phyloP scores from a whole-genome alignment of 345 rosid species.

The Luvunga scandens region DNA sequence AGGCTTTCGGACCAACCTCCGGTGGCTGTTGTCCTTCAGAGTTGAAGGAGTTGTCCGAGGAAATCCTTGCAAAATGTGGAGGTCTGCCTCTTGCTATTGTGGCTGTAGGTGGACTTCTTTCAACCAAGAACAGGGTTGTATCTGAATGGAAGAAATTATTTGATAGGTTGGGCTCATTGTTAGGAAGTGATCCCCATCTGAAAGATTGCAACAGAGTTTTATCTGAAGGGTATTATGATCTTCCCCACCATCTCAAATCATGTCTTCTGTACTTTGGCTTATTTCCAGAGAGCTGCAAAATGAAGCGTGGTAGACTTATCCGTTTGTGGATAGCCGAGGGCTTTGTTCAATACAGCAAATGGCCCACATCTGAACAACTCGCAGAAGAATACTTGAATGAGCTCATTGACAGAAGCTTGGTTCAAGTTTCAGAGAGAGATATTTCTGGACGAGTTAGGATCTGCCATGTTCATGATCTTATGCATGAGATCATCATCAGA shows the following conservation, averaged over 20 bases:
- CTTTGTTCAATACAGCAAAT: conserved; percentile 1
- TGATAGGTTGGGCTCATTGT: neutral
- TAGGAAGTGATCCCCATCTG: conserved; percentile 3
- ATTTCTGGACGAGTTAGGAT: too few relatives aligned
- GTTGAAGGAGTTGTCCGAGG: too few relatives aligned
- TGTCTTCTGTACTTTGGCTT: conserved; percentile 24
- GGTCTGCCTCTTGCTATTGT: neutral
- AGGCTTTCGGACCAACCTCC: too few relatives aligned
- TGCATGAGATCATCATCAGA: too few relatives aligned
- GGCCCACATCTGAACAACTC: conserved; percentile 1
- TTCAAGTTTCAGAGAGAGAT: too few relatives aligned
- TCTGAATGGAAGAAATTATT: conserved; percentile 13
- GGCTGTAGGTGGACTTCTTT: conserved; percentile 8
- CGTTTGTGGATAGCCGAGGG: conserved; percentile 27
- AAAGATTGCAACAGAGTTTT: conserved; percentile 5
- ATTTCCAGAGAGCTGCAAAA: conserved; percentile 18
- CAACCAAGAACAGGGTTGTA: neutral
- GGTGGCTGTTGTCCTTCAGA: too few relatives aligned
- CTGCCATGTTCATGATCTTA: too few relatives aligned
- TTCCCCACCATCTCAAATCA: conserved; percentile 18
- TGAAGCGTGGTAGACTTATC: neutral
- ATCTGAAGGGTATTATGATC: conserved; percentile 17
- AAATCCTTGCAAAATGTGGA: too few relatives aligned
- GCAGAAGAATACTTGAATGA: neutral
- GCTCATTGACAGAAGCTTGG: too few relatives aligned